Evolutionary conservation across 2,329 filamentous ascomycete genomes (phyloP).

Genomic region (Pyrenophora teres): DNA sequence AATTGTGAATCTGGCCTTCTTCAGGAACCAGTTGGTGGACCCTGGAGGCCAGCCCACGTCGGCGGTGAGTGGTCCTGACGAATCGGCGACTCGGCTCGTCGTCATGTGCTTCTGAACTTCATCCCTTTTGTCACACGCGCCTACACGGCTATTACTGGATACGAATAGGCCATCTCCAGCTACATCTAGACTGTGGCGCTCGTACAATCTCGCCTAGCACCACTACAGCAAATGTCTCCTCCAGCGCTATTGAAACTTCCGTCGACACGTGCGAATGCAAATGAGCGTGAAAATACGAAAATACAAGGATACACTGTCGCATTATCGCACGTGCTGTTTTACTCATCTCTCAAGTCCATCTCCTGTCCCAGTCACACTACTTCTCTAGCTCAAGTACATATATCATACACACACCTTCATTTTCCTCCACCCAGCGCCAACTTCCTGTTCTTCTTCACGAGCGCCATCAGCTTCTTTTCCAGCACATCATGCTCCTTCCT

Average conservation of each 20-base stretch:
- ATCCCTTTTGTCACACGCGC: slow-evolving; percentile 19
- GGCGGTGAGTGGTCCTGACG: slow-evolving; percentile 32
- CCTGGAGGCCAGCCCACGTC: slow-evolving; percentile 28
- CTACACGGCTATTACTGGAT: slow-evolving; percentile 6
- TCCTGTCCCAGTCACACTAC: not conserved
- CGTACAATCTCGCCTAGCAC: too few species aligned
- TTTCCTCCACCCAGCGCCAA: slow-evolving; percentile 16
- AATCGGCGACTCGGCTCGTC: slow-evolving; percentile 18
- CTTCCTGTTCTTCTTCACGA: slow-evolving; percentile 48
- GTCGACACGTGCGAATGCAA: too few species aligned
- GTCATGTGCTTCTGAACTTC: slow-evolving; percentile 22
- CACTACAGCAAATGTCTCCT: too few species aligned
- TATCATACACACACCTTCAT: not conserved
- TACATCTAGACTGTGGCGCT: too few species aligned
- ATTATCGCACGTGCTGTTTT: too few species aligned
- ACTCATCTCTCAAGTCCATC: not conserved
- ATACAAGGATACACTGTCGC: too few species aligned
- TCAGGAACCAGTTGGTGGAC: slow-evolving; percentile 31
- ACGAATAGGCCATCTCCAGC: slow-evolving; percentile 2
- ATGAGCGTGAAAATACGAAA: too few species aligned
- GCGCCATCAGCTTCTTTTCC: slow-evolving; percentile 42
- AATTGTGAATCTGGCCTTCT: slow-evolving; percentile 34
- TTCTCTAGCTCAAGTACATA: too few species aligned
- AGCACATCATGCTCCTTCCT: slow-evolving; percentile 44
- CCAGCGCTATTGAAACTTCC: too few species aligned